Base-by-base conservation (phyloP, 1,284 basidiomycete genomes). In the Trichosporon sp. region DNA sequence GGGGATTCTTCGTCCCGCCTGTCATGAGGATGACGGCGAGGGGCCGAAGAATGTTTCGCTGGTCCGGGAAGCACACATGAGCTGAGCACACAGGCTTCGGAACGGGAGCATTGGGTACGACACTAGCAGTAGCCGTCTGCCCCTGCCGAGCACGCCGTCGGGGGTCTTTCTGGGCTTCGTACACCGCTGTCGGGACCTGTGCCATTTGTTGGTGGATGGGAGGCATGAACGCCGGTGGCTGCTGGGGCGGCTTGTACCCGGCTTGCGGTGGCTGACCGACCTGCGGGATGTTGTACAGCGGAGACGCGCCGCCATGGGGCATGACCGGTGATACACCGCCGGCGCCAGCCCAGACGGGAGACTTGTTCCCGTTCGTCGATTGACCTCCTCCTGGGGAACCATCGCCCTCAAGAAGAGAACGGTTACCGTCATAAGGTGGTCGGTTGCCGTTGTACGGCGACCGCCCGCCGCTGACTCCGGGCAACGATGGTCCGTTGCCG, bases 91-190 rank as follows among this genome's bases (percentile, higher is more conserved):
- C 8, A 32, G 48, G 31, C 26, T 31, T n/a, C 16, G 35, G 35
- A 38, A 32, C 12, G 51, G 43, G 26, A 8, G 38, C 31, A 40
- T 10, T 40, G 38, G 38, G 38, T 12, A 40, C 38, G 11, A 10
- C 8, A 12, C 38, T 40, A 2, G 38, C 12, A 11, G 11, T 40
- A 26, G 43, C 31, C 5, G 40, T 4, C 37, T 65, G 38, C 3
- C 38, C 64, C 40, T 26, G 37, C 4, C 65, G 65, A 7, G 46
- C 16, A 1, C 65, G 40, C 10, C 65, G 65, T 4, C 65, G 31
- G 19, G 65, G 65, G n/a, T 66, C 65, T 31, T 48, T 46, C 31
- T 43, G 26, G 2, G 65, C 65, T 31, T 70, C 65, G 56, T 70
- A 69, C 14, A 69, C 68, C 1, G 59, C 26, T 4, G 14, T 19